Conservation (phyloP, 345 rosid genomes). For the Eucalyptus microcorys region DNA sequence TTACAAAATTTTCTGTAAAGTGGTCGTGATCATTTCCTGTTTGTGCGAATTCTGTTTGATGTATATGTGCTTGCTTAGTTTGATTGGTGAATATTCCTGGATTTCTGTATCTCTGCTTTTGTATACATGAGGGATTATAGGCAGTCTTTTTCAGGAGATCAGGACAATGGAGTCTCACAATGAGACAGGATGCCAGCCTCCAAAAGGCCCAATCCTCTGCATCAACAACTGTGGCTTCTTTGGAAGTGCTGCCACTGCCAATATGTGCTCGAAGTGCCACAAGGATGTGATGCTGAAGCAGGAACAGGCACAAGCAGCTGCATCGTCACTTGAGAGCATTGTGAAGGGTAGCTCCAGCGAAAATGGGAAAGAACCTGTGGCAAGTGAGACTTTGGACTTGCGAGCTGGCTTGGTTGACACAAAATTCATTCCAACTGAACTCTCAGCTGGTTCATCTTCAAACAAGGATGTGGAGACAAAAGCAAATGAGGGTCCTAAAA, state of each 20-base stretch:
- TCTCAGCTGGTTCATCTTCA: neutral
- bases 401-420: conserved; percentile 4
- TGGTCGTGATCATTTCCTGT: neutral
- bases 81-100: neutral
- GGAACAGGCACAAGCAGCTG: conserved; percentile 32
- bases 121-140: neutral
- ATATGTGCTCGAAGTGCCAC: conserved; percentile 55
- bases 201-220: conserved; percentile 36
- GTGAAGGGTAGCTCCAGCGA: conserved; percentile 18
- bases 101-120: neutral
- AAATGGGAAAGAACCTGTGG: conserved; percentile 8
- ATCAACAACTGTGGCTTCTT: conserved; percentile 49
- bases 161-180: conserved; percentile 31
- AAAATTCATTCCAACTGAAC: conserved; percentile 1
- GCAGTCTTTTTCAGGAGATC: conserved; percentile 3
- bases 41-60: neutral
- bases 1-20: neutral
- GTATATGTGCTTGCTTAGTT: neutral
- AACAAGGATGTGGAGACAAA: conserved; percentile 1
- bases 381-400: conserved; percentile 1
- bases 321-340: conserved; percentile 26
- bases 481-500: conserved; percentile 28
- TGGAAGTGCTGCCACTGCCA: conserved; percentile 46
- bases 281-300: conserved; percentile 33
- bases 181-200: conserved; percentile 46